Conservation (phyloP, 441 rosid genomes). For the Flueggea neowawraea region DNA sequence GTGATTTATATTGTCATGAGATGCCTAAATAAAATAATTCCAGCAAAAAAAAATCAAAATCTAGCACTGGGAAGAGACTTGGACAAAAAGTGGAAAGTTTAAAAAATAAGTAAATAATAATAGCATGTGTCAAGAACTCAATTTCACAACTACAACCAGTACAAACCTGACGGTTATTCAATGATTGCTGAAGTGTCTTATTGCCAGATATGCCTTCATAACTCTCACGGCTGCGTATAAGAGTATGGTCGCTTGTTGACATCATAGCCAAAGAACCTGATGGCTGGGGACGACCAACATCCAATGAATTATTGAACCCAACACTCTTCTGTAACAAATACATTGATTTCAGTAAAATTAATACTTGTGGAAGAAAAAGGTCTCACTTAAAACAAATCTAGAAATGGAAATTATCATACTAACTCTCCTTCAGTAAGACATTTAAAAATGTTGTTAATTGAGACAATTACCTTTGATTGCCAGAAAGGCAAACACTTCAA, state of each 20-base stretch:
- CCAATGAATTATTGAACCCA: constrained; percentile 28
- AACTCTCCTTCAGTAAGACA: constrained; percentile 11
- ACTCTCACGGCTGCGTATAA: constrained; percentile 23
- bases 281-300: constrained; percentile 28
- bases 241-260: constrained; percentile 35
- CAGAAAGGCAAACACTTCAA: too few relatives aligned
- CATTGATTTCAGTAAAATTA: constrained; percentile 9
- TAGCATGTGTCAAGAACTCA: too few relatives aligned
- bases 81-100: constrained; percentile 15
- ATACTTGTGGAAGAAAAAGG: not conserved
- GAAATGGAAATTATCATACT: not conserved
- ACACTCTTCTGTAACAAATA: constrained; percentile 39
- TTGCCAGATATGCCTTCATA: constrained; percentile 32
- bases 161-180: constrained; percentile 46
- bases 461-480: too few relatives aligned
- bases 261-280: constrained; percentile 26
- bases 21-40: constrained; percentile 33
- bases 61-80: constrained; percentile 5
- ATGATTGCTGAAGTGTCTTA: constrained; percentile 27
- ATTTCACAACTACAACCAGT: too few relatives aligned
- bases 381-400: not conserved
- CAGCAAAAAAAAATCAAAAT: constrained; percentile 9
- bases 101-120: not conserved
- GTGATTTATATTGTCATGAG: constrained; percentile 32
- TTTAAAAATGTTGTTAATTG: too few relatives aligned